A percentile compares a stretch with the other conserved stretches of the same genome.
phyloP scores from a whole-genome alignment of 345 rosid genomes.

The Eucalyptus pauciflora region DNA sequence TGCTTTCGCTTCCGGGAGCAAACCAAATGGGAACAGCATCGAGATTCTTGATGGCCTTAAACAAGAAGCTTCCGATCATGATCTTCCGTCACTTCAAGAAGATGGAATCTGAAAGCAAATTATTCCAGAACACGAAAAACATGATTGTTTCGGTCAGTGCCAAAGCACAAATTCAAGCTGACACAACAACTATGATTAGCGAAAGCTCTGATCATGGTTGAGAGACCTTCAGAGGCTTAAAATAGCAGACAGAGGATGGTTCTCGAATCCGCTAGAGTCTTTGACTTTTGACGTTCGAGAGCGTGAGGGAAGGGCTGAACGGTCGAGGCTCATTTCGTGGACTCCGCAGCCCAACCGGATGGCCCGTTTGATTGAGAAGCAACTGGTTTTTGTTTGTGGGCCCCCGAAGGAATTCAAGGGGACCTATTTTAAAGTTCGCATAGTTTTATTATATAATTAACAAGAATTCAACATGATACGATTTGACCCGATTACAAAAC shows the following conservation, averaged over 20 bases:
- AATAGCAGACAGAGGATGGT: not conserved
- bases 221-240: not conserved
- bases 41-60: not conserved
- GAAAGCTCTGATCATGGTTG: not conserved
- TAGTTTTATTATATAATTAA: not conserved
- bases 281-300: not conserved
- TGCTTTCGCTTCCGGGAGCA: not conserved
- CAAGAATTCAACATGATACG: no score
- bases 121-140: not conserved
- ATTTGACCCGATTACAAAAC: not conserved
- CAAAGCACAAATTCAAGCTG: not conserved
- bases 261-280: not conserved
- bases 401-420: not conserved
- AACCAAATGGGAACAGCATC: not conserved
- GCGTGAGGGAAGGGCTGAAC: not conserved
- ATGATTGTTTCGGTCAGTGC: not conserved
- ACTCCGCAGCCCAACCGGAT: not conserved
- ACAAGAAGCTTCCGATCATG: not conserved
- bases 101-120: not conserved
- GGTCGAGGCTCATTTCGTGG: not conserved
- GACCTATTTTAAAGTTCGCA: not conserved
- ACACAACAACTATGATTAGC: not conserved
- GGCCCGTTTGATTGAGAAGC: not conserved
- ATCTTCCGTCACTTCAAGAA: not conserved
- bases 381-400: not conserved